phyloP scores from a whole-genome alignment of 352 stramenopile genomes.

The Pythium rhizo-oryzae region DNA sequence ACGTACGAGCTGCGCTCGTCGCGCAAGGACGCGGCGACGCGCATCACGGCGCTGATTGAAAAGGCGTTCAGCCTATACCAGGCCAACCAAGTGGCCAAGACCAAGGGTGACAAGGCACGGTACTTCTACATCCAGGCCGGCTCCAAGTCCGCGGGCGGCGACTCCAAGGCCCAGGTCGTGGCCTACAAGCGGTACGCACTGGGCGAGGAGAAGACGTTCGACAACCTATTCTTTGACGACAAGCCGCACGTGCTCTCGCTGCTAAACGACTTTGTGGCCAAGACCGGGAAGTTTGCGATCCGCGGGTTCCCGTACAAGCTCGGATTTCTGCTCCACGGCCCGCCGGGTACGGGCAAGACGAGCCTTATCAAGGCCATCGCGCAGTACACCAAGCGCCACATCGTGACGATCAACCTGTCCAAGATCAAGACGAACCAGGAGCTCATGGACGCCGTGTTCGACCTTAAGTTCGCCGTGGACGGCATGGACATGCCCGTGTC shows the following conservation, averaged over 20 bases:
- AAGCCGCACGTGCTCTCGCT: slow-evolving; percentile 61
- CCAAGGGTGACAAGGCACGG: slow-evolving; percentile 35
- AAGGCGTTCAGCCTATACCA: slow-evolving; percentile 39
- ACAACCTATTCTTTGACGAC: slow-evolving; percentile 78
- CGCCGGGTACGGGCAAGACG: slow-evolving; percentile 87
- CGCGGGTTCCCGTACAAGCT: slow-evolving; percentile 84
- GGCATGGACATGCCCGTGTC: slow-evolving; percentile 45
- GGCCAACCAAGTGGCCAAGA: slow-evolving; percentile 27
- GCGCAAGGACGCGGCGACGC: slow-evolving; percentile 27
- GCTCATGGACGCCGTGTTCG: slow-evolving; percentile 63
- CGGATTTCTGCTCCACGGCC: slow-evolving; percentile 78
- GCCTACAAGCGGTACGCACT: slow-evolving; percentile 71
- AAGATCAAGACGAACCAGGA: slow-evolving; percentile 72
- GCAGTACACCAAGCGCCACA: slow-evolving; percentile 66
- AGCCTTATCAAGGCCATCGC: slow-evolving; percentile 84
- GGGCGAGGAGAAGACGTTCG: slow-evolving; percentile 80
- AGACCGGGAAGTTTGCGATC: slow-evolving; percentile 78
- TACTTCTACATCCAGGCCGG: slow-evolving; percentile 49
- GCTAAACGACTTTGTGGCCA: slow-evolving; percentile 61
- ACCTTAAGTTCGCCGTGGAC: slow-evolving; percentile 46
- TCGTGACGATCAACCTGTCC: slow-evolving; percentile 54
- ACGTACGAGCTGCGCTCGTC: slow-evolving; percentile 31
- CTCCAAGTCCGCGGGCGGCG: slow-evolving; percentile 11
- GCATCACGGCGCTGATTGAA: slow-evolving; percentile 42
- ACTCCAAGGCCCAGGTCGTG: slow-evolving; percentile 13